Conservation (phyloP, 73 alveolate genomes). For the Symbiodinium pilosum region DNA sequence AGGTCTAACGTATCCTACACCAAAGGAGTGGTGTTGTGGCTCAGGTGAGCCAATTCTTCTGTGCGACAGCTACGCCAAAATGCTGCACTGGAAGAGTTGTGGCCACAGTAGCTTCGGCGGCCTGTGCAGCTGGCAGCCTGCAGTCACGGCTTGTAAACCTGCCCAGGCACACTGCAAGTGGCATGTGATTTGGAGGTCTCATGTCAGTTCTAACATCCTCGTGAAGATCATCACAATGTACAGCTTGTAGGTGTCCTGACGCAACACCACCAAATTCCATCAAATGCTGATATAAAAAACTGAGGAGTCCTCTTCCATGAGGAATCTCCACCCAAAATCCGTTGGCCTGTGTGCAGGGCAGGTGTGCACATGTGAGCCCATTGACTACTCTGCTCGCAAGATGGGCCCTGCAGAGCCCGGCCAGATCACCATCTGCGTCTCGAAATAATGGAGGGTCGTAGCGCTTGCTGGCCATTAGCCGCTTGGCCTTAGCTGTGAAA, state of each 20-base stretch:
- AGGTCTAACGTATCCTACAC: too few relatives aligned
- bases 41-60: too few relatives aligned
- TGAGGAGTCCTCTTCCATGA: neutral
- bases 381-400: neutral
- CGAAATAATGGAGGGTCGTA: slow-evolving; percentile 10
- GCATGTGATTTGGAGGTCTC: too few relatives aligned
- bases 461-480: slow-evolving; percentile 52
- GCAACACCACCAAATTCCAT: too few relatives aligned
- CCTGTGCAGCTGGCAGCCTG: neutral
- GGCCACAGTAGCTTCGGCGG: too few relatives aligned
- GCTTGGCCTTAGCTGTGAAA: neutral
- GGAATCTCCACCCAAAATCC: slow-evolving; percentile 16
- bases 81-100: too few relatives aligned
- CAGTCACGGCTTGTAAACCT: neutral
- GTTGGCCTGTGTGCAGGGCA: neutral
- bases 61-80: too few relatives aligned
- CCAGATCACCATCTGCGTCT: slow-evolving; percentile 16
- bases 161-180: neutral
- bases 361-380: neutral
- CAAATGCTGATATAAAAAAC: too few relatives aligned
- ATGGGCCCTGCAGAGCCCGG: neutral
- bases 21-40: too few relatives aligned
- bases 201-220: neutral
- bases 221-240: neutral
- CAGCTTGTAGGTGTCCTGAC: neutral